phyloP scores from a whole-genome alignment of 192 early-diverging fungal genomes.

The Backusella sp. region DNA sequence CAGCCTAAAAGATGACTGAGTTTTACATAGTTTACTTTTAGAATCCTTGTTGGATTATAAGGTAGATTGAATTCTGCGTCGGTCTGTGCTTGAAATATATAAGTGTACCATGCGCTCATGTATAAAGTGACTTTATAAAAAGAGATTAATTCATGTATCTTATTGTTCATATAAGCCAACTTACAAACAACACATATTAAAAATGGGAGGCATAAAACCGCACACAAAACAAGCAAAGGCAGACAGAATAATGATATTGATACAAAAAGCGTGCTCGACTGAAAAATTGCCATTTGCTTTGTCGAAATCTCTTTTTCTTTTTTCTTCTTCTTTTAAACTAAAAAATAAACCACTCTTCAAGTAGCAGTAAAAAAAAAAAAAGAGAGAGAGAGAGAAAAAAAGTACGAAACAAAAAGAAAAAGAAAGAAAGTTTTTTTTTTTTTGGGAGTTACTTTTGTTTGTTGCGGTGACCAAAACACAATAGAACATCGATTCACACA shows the following conservation, averaged over 20 bases:
- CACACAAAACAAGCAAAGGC: conserved; percentile 30
- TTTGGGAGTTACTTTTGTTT: background rate
- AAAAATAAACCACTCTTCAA: background rate
- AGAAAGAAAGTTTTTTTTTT: background rate
- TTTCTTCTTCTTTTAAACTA: background rate
- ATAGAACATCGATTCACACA: background rate
- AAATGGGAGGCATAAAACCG: conserved; percentile 31
- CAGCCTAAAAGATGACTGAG: conserved; percentile 19
- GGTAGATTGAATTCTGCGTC: conserved; percentile 40
- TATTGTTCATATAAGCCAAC: background rate
- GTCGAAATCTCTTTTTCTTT: background rate
- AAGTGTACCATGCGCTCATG: conserved; percentile 31
- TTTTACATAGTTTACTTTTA: conserved; percentile 38
- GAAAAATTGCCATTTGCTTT: conserved; percentile 20
- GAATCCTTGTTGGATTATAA: conserved; percentile 34
- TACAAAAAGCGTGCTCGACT: conserved; percentile 34
- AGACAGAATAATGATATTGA: conserved; percentile 39
- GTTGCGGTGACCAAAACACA: conserved; percentile 5
- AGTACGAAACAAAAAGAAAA: conserved; percentile 1
- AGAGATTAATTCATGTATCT: background rate
- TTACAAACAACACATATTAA: conserved; percentile 37
- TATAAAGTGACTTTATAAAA: conserved; percentile 27
- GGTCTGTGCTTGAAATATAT: conserved; percentile 31
- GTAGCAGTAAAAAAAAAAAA: conserved; percentile 6
- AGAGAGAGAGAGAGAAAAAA: background rate